phyloP scores from a whole-genome alignment of 768 basidiomycete genomes.

The Lactarius evosmus region DNA sequence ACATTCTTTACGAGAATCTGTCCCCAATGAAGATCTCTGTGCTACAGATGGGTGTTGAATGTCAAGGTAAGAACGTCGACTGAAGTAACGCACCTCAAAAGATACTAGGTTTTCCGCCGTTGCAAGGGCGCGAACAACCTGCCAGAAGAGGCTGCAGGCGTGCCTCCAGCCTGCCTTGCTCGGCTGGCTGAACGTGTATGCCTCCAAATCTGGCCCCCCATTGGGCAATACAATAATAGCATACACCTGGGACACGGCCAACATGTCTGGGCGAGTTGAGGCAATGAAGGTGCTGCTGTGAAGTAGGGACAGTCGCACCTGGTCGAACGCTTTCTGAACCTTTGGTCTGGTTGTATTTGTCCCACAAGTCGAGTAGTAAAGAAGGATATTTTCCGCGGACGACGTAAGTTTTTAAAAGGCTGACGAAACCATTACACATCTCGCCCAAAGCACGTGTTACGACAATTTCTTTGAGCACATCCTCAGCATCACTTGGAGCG shows the following conservation, averaged over 20 bases:
- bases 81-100: slow-evolving; percentile 70
- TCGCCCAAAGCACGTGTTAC: slow-evolving; percentile 76
- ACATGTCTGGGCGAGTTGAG: slow-evolving; percentile 52
- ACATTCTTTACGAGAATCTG: slow-evolving; percentile 81
- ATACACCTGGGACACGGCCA: slow-evolving; percentile 75
- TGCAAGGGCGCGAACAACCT: slow-evolving; percentile 72
- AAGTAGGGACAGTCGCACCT: slow-evolving; percentile 44
- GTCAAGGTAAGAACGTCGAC: background rate
- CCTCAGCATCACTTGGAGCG: slow-evolving; percentile 65
- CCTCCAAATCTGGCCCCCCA: slow-evolving; percentile 87
- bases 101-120: slow-evolving; percentile 74
- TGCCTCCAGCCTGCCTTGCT: slow-evolving; percentile 74
- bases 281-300: background rate
- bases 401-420: slow-evolving; percentile 77
- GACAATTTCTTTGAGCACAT: slow-evolving; percentile 77
- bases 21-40: slow-evolving; percentile 98
- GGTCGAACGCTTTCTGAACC: slow-evolving; percentile 85
- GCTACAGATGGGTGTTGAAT: slow-evolving; percentile 47
- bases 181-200: slow-evolving; percentile 61
- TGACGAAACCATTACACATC: slow-evolving; percentile 73
- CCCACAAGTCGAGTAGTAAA: slow-evolving; percentile 79
- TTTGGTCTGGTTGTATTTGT: slow-evolving; percentile 69
- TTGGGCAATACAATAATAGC: slow-evolving; percentile 88
- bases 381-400: slow-evolving; percentile 85
- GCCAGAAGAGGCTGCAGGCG: slow-evolving; percentile 88